A percentile compares a stretch with the other conserved stretches of the same genome.
Conservation (phyloP, 1,139 yeast species). For the Yamadazyma diddensiae region DNA sequence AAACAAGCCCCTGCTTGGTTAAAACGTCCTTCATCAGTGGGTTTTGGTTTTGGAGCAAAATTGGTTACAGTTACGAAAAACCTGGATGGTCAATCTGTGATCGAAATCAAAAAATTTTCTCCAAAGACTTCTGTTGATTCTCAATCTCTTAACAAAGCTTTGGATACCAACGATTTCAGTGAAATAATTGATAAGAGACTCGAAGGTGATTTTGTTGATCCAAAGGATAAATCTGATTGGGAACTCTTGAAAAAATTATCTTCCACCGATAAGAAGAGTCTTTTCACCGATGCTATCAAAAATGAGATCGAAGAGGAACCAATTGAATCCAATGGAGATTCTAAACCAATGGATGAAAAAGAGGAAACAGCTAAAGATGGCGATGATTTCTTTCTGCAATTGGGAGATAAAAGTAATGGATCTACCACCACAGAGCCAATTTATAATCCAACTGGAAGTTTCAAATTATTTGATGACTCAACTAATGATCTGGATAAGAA, state of each 20-base stretch:
- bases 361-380: constrained; percentile 22
- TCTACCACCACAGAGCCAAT: constrained; percentile 4
- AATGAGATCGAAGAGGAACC: constrained; percentile 17
- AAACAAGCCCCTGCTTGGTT: constrained; percentile 92
- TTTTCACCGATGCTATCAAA: constrained; percentile 21
- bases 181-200: constrained; percentile 54
- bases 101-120: constrained; percentile 51
- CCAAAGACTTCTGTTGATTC: constrained; percentile 35
- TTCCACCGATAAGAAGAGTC: constrained; percentile 44
- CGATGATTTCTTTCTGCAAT: constrained; percentile 38
- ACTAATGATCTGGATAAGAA: constrained; percentile 31
- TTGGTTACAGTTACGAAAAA: constrained; percentile 55
- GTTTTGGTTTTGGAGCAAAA: constrained; percentile 94
- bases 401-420: constrained; percentile 22
- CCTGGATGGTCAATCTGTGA: constrained; percentile 39
- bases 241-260: constrained; percentile 58
- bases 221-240: constrained; percentile 72
- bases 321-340: constrained; percentile 5
- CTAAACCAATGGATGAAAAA: constrained; percentile 18
- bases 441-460: constrained; percentile 46
- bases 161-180: constrained; percentile 52
- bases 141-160: constrained; percentile 54
- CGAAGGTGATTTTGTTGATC: constrained; percentile 32
- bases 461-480: constrained; percentile 27
- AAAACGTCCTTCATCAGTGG: constrained; percentile 67